A percentile compares a stretch with the other conserved stretches of the same genome.
phyloP scores from a whole-genome alignment of 1,284 basidiomycete genomes.

The Trichosporon faecale region DNA sequence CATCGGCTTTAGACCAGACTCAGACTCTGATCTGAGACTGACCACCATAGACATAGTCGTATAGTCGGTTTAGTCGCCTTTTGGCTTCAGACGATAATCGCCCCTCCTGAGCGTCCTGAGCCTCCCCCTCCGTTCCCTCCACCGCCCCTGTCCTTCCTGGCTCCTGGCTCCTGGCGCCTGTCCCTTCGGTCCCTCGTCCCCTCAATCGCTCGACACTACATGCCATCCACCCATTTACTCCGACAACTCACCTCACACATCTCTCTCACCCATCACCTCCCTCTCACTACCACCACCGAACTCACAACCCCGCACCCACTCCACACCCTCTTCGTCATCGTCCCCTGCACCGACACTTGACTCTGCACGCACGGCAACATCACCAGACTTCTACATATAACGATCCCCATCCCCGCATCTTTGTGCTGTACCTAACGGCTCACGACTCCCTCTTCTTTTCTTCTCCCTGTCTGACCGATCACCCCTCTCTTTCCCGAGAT shows the following conservation, averaged over 20 bases:
- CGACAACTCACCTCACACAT: slow-evolving; percentile 10
- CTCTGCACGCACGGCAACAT: neutral
- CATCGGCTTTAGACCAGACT: neutral
- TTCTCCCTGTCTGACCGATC: neutral
- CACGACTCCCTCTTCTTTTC: slow-evolving; percentile 2
- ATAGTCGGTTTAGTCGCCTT: slow-evolving; percentile 6
- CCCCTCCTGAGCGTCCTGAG: neutral
- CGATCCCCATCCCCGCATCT: neutral
- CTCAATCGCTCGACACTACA: neutral
- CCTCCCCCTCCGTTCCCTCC: neutral
- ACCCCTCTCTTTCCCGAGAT: neutral
- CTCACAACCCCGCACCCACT: neutral
- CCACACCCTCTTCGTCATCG: neutral
- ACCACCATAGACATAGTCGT: neutral
- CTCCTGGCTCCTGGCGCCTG: slow-evolving; percentile 7
- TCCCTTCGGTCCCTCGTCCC: slow-evolving; percentile 1
- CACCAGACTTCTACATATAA: neutral
- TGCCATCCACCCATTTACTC: slow-evolving; percentile 11
- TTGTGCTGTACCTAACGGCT: neutral
- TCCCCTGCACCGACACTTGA: neutral
- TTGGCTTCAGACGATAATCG: slow-evolving; percentile 1
- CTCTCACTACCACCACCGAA: neutral
- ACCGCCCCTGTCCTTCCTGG: slow-evolving; percentile 7
- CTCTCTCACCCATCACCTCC: slow-evolving; percentile 6
- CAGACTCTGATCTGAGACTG: slow-evolving; percentile 2